phyloP scores from a whole-genome alignment of 805 yeast genomes.

The Tetrapisispora fleetii region DNA sequence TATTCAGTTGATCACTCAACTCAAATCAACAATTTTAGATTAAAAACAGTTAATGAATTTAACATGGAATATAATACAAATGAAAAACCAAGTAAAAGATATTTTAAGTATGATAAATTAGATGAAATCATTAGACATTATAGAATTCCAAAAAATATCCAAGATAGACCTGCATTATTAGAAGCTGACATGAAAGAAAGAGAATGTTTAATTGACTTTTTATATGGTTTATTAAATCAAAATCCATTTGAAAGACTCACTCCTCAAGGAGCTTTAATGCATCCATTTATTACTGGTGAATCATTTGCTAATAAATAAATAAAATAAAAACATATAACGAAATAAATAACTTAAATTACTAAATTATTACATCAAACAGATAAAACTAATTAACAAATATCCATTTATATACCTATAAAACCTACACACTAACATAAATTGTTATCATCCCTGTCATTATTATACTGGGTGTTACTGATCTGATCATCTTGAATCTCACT shows the following conservation, averaged over 20 bases:
- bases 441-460: not conserved
- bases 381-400: not conserved
- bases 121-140: slow-evolving; percentile 71
- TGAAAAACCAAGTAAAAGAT: slow-evolving; percentile 79
- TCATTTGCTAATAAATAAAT: slow-evolving; percentile 44
- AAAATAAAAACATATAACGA: no score
- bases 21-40: slow-evolving; percentile 24
- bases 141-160: slow-evolving; percentile 51
- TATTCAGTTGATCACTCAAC: slow-evolving; percentile 5
- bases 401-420: not conserved
- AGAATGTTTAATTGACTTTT: slow-evolving; percentile 61
- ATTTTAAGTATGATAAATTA: slow-evolving; percentile 57
- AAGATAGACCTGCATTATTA: slow-evolving; percentile 28
- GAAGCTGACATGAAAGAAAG: slow-evolving; percentile 72
- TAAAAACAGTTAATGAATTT: slow-evolving; percentile 44
- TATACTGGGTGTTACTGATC: not conserved
- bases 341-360: slow-evolving; percentile 19
- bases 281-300: slow-evolving; percentile 74
- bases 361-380: not conserved
- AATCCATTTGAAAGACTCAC: slow-evolving; percentile 95
- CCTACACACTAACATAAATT: no score
- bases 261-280: slow-evolving; percentile 88
- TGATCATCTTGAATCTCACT: not conserved
- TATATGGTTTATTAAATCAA: slow-evolving; percentile 64
- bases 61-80: slow-evolving; percentile 16